A percentile compares a stretch with the other conserved stretches of the same genome.
These are phyloP conservation scores for Fusarium abutilonis DNA, from an alignment of 2,329 filamentous ascomycete genomes.

Conservation along the genomic window DNA sequence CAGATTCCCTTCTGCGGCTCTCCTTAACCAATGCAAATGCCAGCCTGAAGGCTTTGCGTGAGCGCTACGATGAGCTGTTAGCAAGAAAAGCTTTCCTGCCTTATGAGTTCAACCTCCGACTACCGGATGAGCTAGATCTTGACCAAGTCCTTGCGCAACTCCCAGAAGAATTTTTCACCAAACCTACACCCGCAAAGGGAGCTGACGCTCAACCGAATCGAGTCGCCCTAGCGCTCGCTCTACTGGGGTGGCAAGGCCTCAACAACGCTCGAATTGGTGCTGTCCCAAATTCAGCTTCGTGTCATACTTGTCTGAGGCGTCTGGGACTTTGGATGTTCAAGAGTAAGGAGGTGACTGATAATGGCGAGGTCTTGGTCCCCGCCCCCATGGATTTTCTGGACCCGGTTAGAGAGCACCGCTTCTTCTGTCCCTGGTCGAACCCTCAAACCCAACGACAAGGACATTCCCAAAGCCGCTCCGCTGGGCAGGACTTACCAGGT, in stretches of 20 bases:
- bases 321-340: constrained; percentile 95
- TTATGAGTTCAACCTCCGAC: constrained; percentile 69
- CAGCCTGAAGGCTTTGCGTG: constrained; percentile 66
- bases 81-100: constrained; percentile 65
- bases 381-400: constrained; percentile 75
- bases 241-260: constrained; percentile 81
- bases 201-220: constrained; percentile 58
- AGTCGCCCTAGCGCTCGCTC: constrained; percentile 72
- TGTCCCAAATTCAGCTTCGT: constrained; percentile 78
- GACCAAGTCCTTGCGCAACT: constrained; percentile 62
- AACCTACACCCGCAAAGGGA: constrained; percentile 50
- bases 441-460: constrained; percentile 64
- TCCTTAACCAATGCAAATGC: constrained; percentile 69
- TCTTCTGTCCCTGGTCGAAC: constrained; percentile 86
- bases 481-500: constrained; percentile 55
- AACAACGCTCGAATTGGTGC: constrained; percentile 63
- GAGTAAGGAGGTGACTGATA: constrained; percentile 71
- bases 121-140: constrained; percentile 63
- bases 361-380: constrained; percentile 63
- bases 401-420: constrained; percentile 76
- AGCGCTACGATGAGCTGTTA: constrained; percentile 72
- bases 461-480: constrained; percentile 48
- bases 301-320: constrained; percentile 85
- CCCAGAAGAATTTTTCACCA: constrained; percentile 64
- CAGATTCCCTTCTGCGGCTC: constrained; percentile 68